Evolutionary conservation across 768 basidiomycete genomes (phyloP).

Genomic region (Tricholoma furcatifolium): DNA sequence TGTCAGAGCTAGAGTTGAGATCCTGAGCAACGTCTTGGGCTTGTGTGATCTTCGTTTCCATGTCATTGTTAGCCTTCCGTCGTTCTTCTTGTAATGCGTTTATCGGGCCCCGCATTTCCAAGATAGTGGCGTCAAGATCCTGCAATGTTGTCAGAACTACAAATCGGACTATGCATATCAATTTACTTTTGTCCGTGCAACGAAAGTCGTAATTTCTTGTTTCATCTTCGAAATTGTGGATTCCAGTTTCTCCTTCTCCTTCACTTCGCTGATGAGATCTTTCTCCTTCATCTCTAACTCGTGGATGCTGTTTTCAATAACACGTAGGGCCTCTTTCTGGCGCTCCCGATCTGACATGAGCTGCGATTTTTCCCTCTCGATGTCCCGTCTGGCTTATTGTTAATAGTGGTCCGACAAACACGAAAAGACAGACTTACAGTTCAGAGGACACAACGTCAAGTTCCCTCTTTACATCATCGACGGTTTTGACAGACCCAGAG

Average conservation of each 20-base stretch:
- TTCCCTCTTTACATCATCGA: constrained; percentile 82
- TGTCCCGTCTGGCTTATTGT: constrained; percentile 46
- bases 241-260: constrained; percentile 58
- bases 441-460: constrained; percentile 60
- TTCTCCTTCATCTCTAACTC: constrained; percentile 60
- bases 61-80: constrained; percentile 45
- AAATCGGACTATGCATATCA: background rate
- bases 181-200: constrained; percentile 49
- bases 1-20: constrained; percentile 63
- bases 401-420: background rate
- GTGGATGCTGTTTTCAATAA: constrained; percentile 61
- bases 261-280: constrained; percentile 53
- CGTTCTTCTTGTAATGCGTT: constrained; percentile 59
- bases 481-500: constrained; percentile 78
- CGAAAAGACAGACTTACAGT: constrained; percentile 50
- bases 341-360: constrained; percentile 63
- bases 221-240: constrained; percentile 56
- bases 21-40: constrained; percentile 61
- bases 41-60: constrained; percentile 45
- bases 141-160: constrained; percentile 24
- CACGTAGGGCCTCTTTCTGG: constrained; percentile 48
- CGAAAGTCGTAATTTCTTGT: constrained; percentile 48
- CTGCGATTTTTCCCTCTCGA: constrained; percentile 61
- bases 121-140: constrained; percentile 64
- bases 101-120: constrained; percentile 63